Evolutionary conservation across 129 eudicot species (phyloP).

Genomic region (Rutidosis leptorrhynchoides): DNA sequence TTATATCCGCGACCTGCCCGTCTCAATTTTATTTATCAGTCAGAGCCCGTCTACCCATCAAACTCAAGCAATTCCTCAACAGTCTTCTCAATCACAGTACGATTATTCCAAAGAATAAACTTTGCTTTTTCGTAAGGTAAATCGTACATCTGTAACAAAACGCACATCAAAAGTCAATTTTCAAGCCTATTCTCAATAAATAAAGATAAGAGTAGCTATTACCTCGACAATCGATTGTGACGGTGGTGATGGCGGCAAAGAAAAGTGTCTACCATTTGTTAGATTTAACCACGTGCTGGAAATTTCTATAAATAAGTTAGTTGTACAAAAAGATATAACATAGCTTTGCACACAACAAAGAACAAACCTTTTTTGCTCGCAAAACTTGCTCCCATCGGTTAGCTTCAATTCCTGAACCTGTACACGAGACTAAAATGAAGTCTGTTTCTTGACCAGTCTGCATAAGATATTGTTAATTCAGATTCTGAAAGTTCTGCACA

Average conservation of each 20-base stretch:
- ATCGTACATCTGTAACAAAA: constrained; percentile 58
- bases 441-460: constrained; percentile 99
- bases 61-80: constrained; percentile 78
- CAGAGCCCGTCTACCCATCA: no score
- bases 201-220: no score
- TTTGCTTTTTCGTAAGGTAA: constrained; percentile 87
- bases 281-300: no score
- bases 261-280: no score
- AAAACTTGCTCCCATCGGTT: constrained; percentile 86
- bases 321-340: not conserved
- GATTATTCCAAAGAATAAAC: constrained; percentile 69
- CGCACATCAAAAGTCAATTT: constrained; percentile 14
- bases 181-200: constrained; percentile 10
- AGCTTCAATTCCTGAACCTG: constrained; percentile 84
- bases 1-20: no score
- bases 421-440: constrained; percentile 90
- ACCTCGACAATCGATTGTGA: no score
- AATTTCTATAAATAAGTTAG: constrained; percentile 1
- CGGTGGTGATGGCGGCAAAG: no score
- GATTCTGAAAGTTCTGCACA: constrained; percentile 16
- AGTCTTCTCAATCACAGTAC: constrained; percentile 59
- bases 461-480: constrained; percentile 30
- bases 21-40: no score
- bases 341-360: not conserved
- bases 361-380: constrained; percentile 76